phyloP scores from a whole-genome alignment of 2,329 filamentous ascomycete genomes.

The Hypoxylon sp. region DNA sequence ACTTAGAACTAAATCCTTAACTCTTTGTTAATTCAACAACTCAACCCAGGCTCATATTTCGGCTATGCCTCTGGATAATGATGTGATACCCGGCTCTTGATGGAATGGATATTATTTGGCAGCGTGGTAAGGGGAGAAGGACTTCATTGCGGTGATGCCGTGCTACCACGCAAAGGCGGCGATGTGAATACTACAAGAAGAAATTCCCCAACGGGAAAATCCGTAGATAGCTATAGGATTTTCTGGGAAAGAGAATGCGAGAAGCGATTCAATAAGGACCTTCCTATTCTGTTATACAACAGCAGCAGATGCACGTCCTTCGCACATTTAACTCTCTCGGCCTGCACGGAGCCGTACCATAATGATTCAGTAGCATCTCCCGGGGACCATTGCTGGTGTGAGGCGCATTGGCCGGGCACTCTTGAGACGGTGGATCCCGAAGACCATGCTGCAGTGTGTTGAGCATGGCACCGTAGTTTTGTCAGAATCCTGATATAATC shows the following conservation, averaged over 20 bases:
- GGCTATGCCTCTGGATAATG: neutral
- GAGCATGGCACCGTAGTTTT: constrained; percentile 7
- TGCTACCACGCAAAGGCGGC: neutral
- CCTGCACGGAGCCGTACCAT: constrained; percentile 24
- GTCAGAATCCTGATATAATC: constrained; percentile 13
- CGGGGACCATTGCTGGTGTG: constrained; percentile 7
- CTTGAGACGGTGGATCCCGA: constrained; percentile 27
- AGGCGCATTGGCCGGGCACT: constrained; percentile 30
- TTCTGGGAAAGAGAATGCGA: constrained; percentile 1
- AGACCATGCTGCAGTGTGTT: constrained; percentile 22
- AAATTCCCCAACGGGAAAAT: constrained; percentile 4
- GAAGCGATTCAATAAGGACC: constrained; percentile 2
- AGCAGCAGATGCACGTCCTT: constrained; percentile 5
- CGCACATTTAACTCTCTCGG: constrained; percentile 7
- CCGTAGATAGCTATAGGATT: neutral
- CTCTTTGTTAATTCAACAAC: neutral
- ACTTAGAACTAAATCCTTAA: neutral
- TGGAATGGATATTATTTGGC: neutral
- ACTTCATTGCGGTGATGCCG: constrained; percentile 1
- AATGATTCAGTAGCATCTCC: constrained; percentile 9
- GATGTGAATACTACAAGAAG: constrained; percentile 24
- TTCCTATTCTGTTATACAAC: constrained; percentile 17
- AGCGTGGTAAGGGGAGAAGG: neutral
- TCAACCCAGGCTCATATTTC: neutral
- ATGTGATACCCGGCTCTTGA: neutral